Conservation (phyloP, 352 stramenopile species). For the Pythium sp. region DNA sequence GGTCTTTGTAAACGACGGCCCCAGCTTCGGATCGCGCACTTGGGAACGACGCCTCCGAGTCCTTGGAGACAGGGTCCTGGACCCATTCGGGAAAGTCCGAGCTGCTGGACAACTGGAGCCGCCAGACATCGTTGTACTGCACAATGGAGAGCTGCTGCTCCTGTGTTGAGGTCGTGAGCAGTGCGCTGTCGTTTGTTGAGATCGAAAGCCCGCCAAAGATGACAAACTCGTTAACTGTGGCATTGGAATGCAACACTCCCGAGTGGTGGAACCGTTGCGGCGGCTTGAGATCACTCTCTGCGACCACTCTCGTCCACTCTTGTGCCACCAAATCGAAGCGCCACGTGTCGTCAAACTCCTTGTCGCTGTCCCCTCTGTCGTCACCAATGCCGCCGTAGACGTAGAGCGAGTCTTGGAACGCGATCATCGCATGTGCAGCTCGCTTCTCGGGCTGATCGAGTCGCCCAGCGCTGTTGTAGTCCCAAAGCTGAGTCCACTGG, state of each 20-base stretch:
- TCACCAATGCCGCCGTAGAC: slow-evolving; percentile 59
- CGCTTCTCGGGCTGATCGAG: slow-evolving; percentile 40
- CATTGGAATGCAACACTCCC: slow-evolving; percentile 39
- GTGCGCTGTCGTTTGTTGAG: slow-evolving; percentile 12
- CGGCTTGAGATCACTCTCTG: slow-evolving; percentile 20
- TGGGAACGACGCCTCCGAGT: slow-evolving; percentile 17
- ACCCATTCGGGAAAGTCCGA: slow-evolving; percentile 25
- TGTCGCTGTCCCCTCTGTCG: slow-evolving; percentile 22
- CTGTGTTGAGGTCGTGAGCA: background rate
- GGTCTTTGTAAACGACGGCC: slow-evolving; percentile 40
- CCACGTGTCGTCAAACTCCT: slow-evolving; percentile 80
- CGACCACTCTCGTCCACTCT: slow-evolving; percentile 32
- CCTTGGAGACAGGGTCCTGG: slow-evolving; percentile 24
- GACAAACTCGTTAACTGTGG: slow-evolving; percentile 39
- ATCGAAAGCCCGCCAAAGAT: slow-evolving; percentile 55
- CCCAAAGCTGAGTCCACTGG: slow-evolving; percentile 59
- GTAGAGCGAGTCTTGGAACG: slow-evolving; percentile 52
- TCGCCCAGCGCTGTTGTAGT: slow-evolving; percentile 15
- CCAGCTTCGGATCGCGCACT: slow-evolving; percentile 47
- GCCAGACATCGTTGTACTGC: slow-evolving; percentile 58
- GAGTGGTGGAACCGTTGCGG: slow-evolving; percentile 43
- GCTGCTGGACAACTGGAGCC: slow-evolving; percentile 27
- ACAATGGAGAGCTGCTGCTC: slow-evolving; percentile 26
- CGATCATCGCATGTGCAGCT: slow-evolving; percentile 48
- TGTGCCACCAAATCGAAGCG: slow-evolving; percentile 37